These are phyloP conservation scores for Hericium coralloides DNA, from an alignment of 768 basidiomycete species.

Conservation along the genomic window DNA sequence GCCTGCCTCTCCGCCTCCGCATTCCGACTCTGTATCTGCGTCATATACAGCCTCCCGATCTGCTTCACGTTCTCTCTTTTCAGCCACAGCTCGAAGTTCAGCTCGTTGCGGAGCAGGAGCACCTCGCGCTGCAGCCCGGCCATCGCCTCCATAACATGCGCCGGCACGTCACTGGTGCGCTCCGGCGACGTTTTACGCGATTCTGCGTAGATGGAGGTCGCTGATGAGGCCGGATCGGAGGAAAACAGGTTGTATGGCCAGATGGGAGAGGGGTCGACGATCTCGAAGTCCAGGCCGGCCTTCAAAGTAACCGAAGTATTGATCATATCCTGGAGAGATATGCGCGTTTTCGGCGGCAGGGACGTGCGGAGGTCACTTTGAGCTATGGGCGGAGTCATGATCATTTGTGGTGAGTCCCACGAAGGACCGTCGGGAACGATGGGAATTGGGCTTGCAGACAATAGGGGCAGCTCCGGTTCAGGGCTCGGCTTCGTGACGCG, in stretches of 20 bases:
- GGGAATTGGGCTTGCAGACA: not conserved
- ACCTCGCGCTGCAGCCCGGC: constrained; percentile 68
- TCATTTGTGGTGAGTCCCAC: not conserved
- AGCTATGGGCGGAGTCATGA: not conserved
- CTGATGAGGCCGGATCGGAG: constrained; percentile 16
- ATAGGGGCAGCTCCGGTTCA: not conserved
- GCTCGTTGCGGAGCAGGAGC: constrained; percentile 65
- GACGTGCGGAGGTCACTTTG: constrained; percentile 6
- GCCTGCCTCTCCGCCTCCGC: constrained; percentile 80
- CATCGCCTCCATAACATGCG: constrained; percentile 50
- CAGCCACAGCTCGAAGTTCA: constrained; percentile 81
- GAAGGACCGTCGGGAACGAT: not conserved
- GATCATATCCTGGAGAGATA: constrained; percentile 74
- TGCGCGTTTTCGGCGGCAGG: constrained; percentile 12
- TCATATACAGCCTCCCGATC: constrained; percentile 71
- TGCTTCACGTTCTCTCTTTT: constrained; percentile 75
- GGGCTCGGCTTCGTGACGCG: not conserved
- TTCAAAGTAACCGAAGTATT: constrained; percentile 64
- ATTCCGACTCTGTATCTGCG: constrained; percentile 60
- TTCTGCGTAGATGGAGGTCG: constrained; percentile 1
- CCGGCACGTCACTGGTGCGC: constrained; percentile 24
- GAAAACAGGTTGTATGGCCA: constrained; percentile 44
- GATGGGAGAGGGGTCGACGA: constrained; percentile 39
- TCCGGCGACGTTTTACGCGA: constrained; percentile 14
- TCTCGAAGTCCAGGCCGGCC: constrained; percentile 57